Evolutionary conservation across 495 filamentous ascomycete species (phyloP), one percentile per base, ranked within the genome.

Genomic region (Parachaetomium inaequale): DNA sequence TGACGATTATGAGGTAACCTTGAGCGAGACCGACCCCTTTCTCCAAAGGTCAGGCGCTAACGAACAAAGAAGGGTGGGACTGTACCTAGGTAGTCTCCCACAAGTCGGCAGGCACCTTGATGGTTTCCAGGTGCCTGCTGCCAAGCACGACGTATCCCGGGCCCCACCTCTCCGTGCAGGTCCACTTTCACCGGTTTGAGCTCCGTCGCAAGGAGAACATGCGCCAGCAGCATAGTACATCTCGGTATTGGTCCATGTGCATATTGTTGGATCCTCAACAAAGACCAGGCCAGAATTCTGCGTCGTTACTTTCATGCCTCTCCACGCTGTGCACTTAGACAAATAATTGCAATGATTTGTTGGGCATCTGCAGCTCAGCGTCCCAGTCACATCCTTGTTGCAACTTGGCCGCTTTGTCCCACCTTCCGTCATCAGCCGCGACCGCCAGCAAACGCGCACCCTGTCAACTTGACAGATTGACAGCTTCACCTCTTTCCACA

Each of bases 361-460:
- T 10, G 7, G 46, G 8, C 12, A 3, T 7, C 26, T 51, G 5
- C 14, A 31, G 28, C 47, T 10, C 28, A 15, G 28, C 28, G 32
- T 28, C 29, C 3, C 38, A 40, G 21, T 40, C 23, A 34, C 47
- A 54, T 45, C 26, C 58, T 63, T 63, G 46, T 52, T 50, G 61
- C 54, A 45, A 53, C 55, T 49, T 58, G 61, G 54, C 61, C 61
- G 61, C 46, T 58, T 63, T 45, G 59, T 47, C 42, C 45, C 45
- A 11, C 11, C 32, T 55, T 55, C 49, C 52, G 52, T 55, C 57
- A 61, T 50, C 58, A 51, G 17, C 43, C 11, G 4, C 42, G 15
- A 32, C 3, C 26, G 26, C 25, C 36, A 29, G 28, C 26, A 32
- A 49, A 3, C 28, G 8, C 58, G 25, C 49, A 23, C n/a, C 17